phyloP scores from a whole-genome alignment of 352 stramenopile genomes.

The Phytophthora aleatoria region DNA sequence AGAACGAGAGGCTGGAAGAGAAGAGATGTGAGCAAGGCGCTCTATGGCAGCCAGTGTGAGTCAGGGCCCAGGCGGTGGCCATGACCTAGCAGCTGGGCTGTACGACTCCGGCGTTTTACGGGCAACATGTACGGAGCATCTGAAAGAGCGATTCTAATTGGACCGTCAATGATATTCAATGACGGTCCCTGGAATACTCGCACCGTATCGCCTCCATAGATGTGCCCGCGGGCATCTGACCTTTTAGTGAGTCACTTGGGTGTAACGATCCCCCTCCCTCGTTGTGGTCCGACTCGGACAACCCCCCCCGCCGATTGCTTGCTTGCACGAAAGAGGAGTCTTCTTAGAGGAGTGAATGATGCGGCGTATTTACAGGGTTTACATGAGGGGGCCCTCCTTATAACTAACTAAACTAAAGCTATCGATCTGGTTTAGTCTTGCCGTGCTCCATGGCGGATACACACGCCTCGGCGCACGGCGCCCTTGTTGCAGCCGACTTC shows the following conservation, averaged over 20 bases:
- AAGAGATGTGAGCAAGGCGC: constrained; percentile 15
- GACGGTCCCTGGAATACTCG: constrained; percentile 16
- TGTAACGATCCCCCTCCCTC: not conserved
- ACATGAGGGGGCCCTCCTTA: constrained; percentile 30
- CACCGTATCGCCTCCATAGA: constrained; percentile 26
- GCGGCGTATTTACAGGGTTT: constrained; percentile 19
- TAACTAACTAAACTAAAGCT: constrained; percentile 19
- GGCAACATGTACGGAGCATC: constrained; percentile 10
- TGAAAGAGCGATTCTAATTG: not conserved
- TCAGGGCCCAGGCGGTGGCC: constrained; percentile 1
- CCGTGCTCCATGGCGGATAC: constrained; percentile 67
- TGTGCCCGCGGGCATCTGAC: constrained; percentile 6
- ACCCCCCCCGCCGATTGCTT: not conserved
- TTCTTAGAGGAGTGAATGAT: not conserved
- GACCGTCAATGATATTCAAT: constrained; percentile 3
- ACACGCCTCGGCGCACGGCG: constrained; percentile 70
- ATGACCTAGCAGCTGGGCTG: constrained; percentile 23
- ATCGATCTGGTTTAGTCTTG: constrained; percentile 21
- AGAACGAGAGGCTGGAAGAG: not conserved
- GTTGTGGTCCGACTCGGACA: constrained; percentile 2
- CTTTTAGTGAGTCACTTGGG: not conserved
- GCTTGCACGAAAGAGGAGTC: not conserved
- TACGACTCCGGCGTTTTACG: not conserved
- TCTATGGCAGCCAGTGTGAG: constrained; percentile 10
- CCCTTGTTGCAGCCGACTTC: constrained; percentile 69